Evolutionary conservation across 805 yeast species (phyloP).

Genomic region (Wickerhamomyces alni): DNA sequence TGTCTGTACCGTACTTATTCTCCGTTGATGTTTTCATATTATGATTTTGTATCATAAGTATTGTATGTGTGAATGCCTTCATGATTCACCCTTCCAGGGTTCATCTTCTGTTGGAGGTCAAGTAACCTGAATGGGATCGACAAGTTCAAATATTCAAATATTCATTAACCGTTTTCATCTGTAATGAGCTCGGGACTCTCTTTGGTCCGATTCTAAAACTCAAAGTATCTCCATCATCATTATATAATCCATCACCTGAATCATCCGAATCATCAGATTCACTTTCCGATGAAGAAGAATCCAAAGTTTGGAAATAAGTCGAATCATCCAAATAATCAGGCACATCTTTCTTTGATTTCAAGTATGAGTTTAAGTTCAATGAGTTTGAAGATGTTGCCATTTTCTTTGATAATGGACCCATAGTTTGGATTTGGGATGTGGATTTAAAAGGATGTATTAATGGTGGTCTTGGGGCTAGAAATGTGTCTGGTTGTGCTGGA

Average conservation of each 20-base stretch:
- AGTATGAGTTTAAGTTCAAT: slow-evolving; percentile 16
- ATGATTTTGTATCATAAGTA: too few species aligned
- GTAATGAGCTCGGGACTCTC: slow-evolving; percentile 14
- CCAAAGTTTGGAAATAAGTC: slow-evolving; percentile 19
- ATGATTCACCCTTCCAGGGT: too few species aligned
- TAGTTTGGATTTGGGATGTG: not conserved
- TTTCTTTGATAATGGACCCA: not conserved
- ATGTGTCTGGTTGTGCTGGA: not conserved
- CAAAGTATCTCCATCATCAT: slow-evolving; percentile 19
- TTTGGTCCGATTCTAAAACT: slow-evolving; percentile 20
- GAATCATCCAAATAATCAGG: slow-evolving; percentile 21
- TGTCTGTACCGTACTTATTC: too few species aligned
- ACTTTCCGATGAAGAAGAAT: slow-evolving; percentile 11
- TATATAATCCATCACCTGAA: slow-evolving; percentile 13
- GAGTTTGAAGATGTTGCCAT: slow-evolving; percentile 17
- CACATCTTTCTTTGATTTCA: slow-evolving; percentile 18
- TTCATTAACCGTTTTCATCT: slow-evolving; percentile 18
- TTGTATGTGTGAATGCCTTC: too few species aligned
- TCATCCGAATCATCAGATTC: slow-evolving; percentile 8
- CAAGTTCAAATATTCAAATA: slow-evolving; percentile 17
- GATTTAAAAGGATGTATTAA: not conserved
- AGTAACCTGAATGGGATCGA: too few species aligned
- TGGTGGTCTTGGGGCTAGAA: not conserved
- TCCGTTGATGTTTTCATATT: too few species aligned
- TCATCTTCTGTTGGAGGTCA: too few species aligned